Evolutionary conservation across 371 early-diverging fungal genomes (phyloP).

Genomic region (Furculomyces boomerangus): DNA sequence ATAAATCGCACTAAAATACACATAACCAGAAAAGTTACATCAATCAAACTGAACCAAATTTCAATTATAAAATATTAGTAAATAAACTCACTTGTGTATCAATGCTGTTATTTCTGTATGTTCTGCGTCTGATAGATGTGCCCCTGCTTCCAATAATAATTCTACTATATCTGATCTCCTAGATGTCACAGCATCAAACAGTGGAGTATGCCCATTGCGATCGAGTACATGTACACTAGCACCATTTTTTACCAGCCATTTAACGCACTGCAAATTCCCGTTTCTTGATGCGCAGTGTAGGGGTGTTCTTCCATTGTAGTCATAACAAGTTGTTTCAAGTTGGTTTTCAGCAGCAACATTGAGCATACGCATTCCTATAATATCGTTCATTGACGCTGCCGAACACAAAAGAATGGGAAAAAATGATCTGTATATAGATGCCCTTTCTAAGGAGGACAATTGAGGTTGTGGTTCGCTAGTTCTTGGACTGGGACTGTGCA

Average conservation of each 20-base stretch:
- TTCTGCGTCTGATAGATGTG: conserved; percentile 72
- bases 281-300: conserved; percentile 73
- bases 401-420: conserved; percentile 75
- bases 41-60: conserved; percentile 2
- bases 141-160: conserved; percentile 65
- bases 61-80: neutral
- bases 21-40: neutral
- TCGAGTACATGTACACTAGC: conserved; percentile 88
- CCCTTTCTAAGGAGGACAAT: conserved; percentile 26
- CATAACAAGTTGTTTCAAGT: conserved; percentile 51
- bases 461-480: neutral
- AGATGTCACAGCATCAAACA: conserved; percentile 59
- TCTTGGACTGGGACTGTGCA: neutral
- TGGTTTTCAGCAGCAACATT: conserved; percentile 30
- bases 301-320: conserved; percentile 74
- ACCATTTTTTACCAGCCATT: conserved; percentile 62
- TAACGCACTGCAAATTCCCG: conserved; percentile 46
- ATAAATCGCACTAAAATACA: conserved; percentile 27
- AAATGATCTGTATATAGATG: conserved; percentile 50
- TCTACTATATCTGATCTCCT: conserved; percentile 37
- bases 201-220: conserved; percentile 68
- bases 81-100: conserved; percentile 1
- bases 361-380: conserved; percentile 50
- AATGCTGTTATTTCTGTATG: conserved; percentile 31
- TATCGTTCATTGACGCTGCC: conserved; percentile 67